Evolutionary conservation across 768 basidiomycete species (phyloP).

Genomic region (Lentinus brumalis): DNA sequence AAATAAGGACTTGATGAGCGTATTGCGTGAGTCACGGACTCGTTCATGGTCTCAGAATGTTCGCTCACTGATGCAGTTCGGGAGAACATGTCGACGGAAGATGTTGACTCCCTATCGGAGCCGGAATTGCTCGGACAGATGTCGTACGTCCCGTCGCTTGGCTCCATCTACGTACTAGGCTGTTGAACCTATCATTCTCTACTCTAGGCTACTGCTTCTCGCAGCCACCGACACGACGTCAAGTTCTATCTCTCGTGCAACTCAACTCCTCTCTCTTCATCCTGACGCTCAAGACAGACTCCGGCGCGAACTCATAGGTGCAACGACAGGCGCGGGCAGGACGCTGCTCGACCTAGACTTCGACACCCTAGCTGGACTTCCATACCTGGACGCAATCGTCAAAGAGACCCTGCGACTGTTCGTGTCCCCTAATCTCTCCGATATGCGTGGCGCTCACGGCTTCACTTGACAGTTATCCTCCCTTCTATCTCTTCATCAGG

Average conservation of each 20-base stretch:
- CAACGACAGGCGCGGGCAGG: background rate
- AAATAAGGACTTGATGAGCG: slow-evolving; percentile 7
- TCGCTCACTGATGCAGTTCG: slow-evolving; percentile 1
- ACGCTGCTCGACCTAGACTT: slow-evolving; percentile 4
- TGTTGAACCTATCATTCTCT: no score
- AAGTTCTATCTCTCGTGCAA: background rate
- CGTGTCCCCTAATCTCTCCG: background rate
- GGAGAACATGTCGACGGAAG: background rate
- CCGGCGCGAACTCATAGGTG: background rate
- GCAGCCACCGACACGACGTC: slow-evolving; percentile 11
- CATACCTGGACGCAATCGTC: slow-evolving; percentile 11
- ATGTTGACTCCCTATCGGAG: slow-evolving; percentile 3
- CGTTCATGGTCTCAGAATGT: background rate
- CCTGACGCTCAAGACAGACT: background rate
- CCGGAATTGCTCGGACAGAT: slow-evolving; percentile 10
- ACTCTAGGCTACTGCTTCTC: slow-evolving; percentile 3
- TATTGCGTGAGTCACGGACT: background rate
- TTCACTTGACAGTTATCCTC: background rate
- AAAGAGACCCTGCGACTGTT: slow-evolving; percentile 14
- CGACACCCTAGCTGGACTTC: slow-evolving; percentile 4
- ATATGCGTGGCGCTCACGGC: no score
- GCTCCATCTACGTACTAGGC: no score
- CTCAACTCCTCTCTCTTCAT: slow-evolving; percentile 4
- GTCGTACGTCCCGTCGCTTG: slow-evolving; percentile 2
- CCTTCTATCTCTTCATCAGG: slow-evolving; percentile 2